Evolutionary conservation across 2,329 filamentous ascomycete genomes (phyloP), one percentile per base, ranked within the genome.

Genomic region (Lomentospora prolificans): DNA sequence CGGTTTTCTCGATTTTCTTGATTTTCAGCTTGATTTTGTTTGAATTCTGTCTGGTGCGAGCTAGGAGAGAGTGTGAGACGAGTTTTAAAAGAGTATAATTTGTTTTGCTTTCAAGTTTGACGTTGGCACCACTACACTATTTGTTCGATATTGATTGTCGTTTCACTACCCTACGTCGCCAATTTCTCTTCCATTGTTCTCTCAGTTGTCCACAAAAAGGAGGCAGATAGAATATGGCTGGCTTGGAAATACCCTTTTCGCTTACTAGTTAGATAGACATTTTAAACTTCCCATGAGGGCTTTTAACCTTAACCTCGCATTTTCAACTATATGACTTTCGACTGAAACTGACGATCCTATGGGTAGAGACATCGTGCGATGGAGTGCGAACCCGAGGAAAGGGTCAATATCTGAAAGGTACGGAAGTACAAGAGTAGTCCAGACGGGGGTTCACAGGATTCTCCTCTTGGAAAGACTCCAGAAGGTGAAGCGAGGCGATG

Each of bases 201-300:
- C 22, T 25, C 25, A 28, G 25, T 51, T 31, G 24, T 31, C 48
- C 33, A 28, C 12, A 28, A 46, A 28, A 46, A 46, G 44, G 52
- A 54, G 52, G 25, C 39, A 17, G 36, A 46, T 41, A 48, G 52
- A 54, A 54, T 17, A 22, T 54, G 19, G 22, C 24, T 46, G 36
- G 52, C 52, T 54, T 54, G 52, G 52, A 54, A 54, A 54, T 54
- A 54, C 52, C 52, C 52, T 36, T 10, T 53, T 41, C 14, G 33
- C 8, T 27, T 53, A 14, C 22, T 36, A 22, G 22, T 41, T 53
- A 53, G 51, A 53, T 53, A 27, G 52, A 28, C 10, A n/a, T n/a
- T n/a, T 39, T 36, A 17, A 44, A 25, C 39, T 19, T 14, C 36
- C 36, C 44, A 10, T 25, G 44, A 48, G 44, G 44, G 44, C 36